Conservation (phyloP, 306 rosid species). For the Lotus japonicus region DNA sequence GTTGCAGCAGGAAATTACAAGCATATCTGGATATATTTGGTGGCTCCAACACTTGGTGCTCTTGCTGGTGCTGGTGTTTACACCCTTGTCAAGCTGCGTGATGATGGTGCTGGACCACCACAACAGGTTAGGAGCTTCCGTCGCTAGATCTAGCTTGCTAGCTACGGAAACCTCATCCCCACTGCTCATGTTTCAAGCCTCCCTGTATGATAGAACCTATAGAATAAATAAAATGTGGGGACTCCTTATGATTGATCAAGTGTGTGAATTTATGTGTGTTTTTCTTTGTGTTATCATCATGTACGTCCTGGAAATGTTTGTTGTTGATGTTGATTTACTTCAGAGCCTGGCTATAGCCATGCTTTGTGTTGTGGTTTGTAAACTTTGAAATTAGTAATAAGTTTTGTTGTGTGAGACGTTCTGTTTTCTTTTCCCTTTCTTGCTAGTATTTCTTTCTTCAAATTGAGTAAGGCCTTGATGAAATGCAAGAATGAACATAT, state of each 20-base stretch:
- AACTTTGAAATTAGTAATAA: background rate
- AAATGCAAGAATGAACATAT: background rate
- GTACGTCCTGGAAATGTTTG: background rate
- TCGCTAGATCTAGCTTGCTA: constrained; percentile 27
- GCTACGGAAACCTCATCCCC: background rate
- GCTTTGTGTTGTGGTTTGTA: background rate
- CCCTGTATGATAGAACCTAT: background rate
- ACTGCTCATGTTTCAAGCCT: background rate
- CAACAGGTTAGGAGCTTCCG: constrained; percentile 74
- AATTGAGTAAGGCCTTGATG: too few relatives aligned
- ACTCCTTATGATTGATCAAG: background rate
- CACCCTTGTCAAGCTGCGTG: constrained; percentile 62
- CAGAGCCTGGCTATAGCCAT: background rate
- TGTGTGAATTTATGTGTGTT: constrained; percentile 6
- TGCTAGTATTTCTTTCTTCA: background rate
- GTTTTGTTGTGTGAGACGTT: background rate
- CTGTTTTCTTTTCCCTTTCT: background rate
- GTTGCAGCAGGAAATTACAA: constrained; percentile 79
- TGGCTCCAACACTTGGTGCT: constrained; percentile 85
- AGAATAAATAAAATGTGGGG: constrained; percentile 26
- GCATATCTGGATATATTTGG: constrained; percentile 65
- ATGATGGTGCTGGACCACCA: constrained; percentile 30
- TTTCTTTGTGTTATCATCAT: background rate
- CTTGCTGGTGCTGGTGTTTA: constrained; percentile 71
- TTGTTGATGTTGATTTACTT: background rate